A percentile compares a stretch with the other conserved stretches of the same genome.
Conservation (phyloP, 306 rosid species). For the Arachis hypogaea region DNA sequence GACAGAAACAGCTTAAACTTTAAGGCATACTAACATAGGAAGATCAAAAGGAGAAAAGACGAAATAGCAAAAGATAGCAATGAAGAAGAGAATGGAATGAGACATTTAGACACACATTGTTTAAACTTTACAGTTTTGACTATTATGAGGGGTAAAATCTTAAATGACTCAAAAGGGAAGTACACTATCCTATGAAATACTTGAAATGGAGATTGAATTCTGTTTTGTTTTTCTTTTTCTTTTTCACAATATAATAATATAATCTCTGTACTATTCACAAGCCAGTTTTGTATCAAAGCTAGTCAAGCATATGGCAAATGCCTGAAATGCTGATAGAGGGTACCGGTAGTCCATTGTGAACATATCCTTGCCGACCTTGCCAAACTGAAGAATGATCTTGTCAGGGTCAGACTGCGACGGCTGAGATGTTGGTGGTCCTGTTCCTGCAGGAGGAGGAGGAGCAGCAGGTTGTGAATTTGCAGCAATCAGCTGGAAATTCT, state of each 20-base stretch:
- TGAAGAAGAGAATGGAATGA: not conserved
- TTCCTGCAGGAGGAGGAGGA: constrained; percentile 36
- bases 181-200: constrained; percentile 55
- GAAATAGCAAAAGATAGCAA: not conserved
- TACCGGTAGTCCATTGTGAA: constrained; percentile 97
- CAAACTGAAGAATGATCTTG: constrained; percentile 97
- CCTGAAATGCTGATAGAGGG: constrained; percentile 98
- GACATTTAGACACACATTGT: constrained; percentile 28
- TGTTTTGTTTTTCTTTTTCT: constrained; percentile 18
- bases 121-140: constrained; percentile 44
- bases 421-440: constrained; percentile 59
- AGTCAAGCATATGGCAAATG: constrained; percentile 94
- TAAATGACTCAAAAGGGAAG: constrained; percentile 46
- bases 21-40: constrained; percentile 33
- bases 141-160: constrained; percentile 38
- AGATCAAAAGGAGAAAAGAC: constrained; percentile 17
- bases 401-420: constrained; percentile 82
- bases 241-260: no score
- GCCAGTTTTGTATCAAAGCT: constrained; percentile 99
- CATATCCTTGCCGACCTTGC: constrained; percentile 97
- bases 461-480: constrained; percentile 59
- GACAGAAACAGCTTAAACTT: constrained; percentile 23
- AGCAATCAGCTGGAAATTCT: constrained; percentile 92
- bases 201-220: constrained; percentile 44
- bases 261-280: constrained; percentile 70